Evolutionary conservation across 2,329 filamentous ascomycete species (phyloP).

Genomic region (Aspergillus quadricinctus): DNA sequence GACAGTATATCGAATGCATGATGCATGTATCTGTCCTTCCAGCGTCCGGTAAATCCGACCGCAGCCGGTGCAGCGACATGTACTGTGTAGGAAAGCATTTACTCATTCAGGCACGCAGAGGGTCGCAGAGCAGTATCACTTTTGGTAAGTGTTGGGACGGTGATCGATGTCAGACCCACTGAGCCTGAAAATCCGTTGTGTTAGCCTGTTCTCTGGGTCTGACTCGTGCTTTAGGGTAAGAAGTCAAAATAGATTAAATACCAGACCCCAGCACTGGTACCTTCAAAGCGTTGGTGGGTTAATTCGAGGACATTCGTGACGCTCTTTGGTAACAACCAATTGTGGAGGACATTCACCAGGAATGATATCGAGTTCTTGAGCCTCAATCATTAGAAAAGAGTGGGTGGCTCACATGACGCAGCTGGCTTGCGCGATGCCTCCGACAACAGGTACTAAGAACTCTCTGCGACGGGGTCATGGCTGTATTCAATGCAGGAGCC

Average conservation of each 20-base stretch:
- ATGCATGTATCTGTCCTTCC: constrained; percentile 4
- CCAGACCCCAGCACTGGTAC: not conserved
- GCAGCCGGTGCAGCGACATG: not conserved
- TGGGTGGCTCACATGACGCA: not conserved
- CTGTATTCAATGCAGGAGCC: constrained; percentile 16
- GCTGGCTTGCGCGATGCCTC: constrained; percentile 13
- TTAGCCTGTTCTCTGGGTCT: constrained; percentile 8
- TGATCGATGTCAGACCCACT: constrained; percentile 5
- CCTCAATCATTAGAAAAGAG: not conserved
- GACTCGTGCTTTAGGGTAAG: constrained; percentile 1
- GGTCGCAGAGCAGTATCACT: constrained; percentile 1
- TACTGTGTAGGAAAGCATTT: constrained; percentile 12
- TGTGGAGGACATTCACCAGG: not conserved
- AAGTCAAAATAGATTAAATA: constrained; percentile 15
- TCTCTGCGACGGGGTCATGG: constrained; percentile 10
- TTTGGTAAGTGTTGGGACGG: not conserved
- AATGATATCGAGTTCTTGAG: not conserved
- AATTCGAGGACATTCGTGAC: not conserved
- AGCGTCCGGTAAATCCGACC: constrained; percentile 5
- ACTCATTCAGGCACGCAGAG: constrained; percentile 13
- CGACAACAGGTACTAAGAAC: constrained; percentile 11
- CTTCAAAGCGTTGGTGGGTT: not conserved
- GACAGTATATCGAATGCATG: constrained; percentile 2
- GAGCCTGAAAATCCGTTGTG: constrained; percentile 9
- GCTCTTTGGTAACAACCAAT: not conserved